Conservation (phyloP, 148 eudicot species). For the Nepenthes mirabilis region DNA sequence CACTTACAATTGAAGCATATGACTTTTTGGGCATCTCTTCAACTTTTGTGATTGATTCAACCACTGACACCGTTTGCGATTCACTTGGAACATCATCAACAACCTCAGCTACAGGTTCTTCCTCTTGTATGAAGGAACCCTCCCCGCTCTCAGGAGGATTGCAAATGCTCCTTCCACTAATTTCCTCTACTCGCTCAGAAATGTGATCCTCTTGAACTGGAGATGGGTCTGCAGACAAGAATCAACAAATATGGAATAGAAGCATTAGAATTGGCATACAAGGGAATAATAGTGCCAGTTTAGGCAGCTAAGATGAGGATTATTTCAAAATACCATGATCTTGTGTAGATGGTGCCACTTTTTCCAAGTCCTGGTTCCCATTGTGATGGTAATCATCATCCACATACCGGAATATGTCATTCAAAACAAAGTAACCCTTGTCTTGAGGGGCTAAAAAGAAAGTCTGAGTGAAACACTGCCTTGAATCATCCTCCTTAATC, state of each 20-base stretch:
- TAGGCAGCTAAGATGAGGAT: not conserved
- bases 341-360: slow-evolving; percentile 21
- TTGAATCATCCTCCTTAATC: slow-evolving; percentile 32
- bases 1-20: slow-evolving; percentile 89
- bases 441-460: slow-evolving; percentile 95
- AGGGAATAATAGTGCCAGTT: too few relatives aligned
- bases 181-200: slow-evolving; percentile 27
- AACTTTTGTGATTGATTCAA: slow-evolving; percentile 33
- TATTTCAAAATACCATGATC: slow-evolving; percentile 32
- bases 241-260: not conserved
- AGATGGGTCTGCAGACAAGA: slow-evolving; percentile 15
- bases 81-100: slow-evolving; percentile 39
- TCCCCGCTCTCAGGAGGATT: slow-evolving; percentile 38
- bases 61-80: slow-evolving; percentile 21
- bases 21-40: slow-evolving; percentile 56
- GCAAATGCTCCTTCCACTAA: slow-evolving; percentile 27
- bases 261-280: not conserved
- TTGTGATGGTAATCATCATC: slow-evolving; percentile 21
- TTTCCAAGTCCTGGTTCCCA: slow-evolving; percentile 15
- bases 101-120: slow-evolving; percentile 55
- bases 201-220: slow-evolving; percentile 29
- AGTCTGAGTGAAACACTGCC: slow-evolving; percentile 30
- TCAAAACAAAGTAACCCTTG: slow-evolving; percentile 69
- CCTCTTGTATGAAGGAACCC: slow-evolving; percentile 31
- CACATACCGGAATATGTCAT: slow-evolving; percentile 67